phyloP scores from a whole-genome alignment of 257 asterid genomes.

The Plantago major region DNA sequence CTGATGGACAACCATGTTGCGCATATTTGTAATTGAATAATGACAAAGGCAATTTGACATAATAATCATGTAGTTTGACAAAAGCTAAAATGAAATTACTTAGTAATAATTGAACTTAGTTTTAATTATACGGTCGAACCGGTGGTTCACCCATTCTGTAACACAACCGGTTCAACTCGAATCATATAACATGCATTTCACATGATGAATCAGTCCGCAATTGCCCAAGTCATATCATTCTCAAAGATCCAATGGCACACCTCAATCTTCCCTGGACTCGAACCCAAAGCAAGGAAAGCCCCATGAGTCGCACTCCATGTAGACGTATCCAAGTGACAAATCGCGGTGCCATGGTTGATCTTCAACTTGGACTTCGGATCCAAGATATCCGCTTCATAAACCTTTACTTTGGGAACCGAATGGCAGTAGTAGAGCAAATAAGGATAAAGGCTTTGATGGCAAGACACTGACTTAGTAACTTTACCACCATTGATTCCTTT shows the following conservation, averaged over 20 bases:
- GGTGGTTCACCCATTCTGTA: slow-evolving; percentile 29
- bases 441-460: slow-evolving; percentile 54
- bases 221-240: slow-evolving; percentile 59
- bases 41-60: background rate
- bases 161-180: slow-evolving; percentile 45
- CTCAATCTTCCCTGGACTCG: slow-evolving; percentile 56
- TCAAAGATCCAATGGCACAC: slow-evolving; percentile 68
- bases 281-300: slow-evolving; percentile 51
- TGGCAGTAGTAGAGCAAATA: slow-evolving; percentile 56
- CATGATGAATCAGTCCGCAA: slow-evolving; percentile 1
- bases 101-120: background rate
- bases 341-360: slow-evolving; percentile 56
- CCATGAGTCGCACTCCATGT: slow-evolving; percentile 55
- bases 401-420: slow-evolving; percentile 64
- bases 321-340: slow-evolving; percentile 56
- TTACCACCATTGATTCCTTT: slow-evolving; percentile 51
- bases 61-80: slow-evolving; percentile 10
- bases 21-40: background rate
- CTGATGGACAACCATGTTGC: background rate
- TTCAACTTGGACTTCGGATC: slow-evolving; percentile 36
- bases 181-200: background rate
- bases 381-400: slow-evolving; percentile 46
- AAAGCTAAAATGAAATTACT: background rate
- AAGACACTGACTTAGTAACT: slow-evolving; percentile 52
- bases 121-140: slow-evolving; percentile 4